Conservation (phyloP, 2,329 filamentous ascomycete genomes). For the Monosporascus ibericus region DNA sequence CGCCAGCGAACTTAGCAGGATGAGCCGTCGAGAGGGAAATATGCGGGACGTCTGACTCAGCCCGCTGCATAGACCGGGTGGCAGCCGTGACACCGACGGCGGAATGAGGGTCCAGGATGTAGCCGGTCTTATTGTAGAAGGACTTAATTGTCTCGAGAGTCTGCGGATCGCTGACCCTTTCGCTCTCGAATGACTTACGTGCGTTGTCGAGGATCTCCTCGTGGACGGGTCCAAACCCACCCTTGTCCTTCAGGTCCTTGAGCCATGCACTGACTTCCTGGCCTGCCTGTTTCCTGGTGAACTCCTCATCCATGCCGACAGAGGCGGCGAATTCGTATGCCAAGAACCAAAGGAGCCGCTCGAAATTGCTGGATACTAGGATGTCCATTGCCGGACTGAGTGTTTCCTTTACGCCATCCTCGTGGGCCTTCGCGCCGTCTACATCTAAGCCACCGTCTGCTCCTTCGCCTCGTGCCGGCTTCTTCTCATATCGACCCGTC, state of each 20-base stretch:
- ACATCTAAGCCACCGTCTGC: conserved; percentile 59
- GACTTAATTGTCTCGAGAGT: conserved; percentile 61
- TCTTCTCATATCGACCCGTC: conserved; percentile 84
- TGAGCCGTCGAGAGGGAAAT: conserved; percentile 90
- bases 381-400: conserved; percentile 97
- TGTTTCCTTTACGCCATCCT: conserved; percentile 80
- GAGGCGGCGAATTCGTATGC: conserved; percentile 63
- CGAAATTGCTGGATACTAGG: conserved; percentile 92
- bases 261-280: conserved; percentile 77
- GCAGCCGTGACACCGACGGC: conserved; percentile 81
- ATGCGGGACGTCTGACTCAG: conserved; percentile 50
- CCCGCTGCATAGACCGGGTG: conserved; percentile 57
- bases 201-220: conserved; percentile 65
- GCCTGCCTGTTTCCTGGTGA: conserved; percentile 63
- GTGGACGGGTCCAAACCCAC: conserved; percentile 75
- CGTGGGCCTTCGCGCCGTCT: conserved; percentile 57
- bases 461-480: conserved; percentile 52
- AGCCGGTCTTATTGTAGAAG: conserved; percentile 47
- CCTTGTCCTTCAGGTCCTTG: conserved; percentile 69
- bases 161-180: conserved; percentile 61
- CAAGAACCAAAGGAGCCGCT: conserved; percentile 90
- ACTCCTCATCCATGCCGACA: conserved; percentile 57
- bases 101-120: conserved; percentile 89
- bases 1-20: conserved; percentile 86
- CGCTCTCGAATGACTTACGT: conserved; percentile 71